These are phyloP conservation scores for Stephania cephalantha DNA, from an alignment of 164 flowering plant genomes.

Conservation along the genomic window DNA sequence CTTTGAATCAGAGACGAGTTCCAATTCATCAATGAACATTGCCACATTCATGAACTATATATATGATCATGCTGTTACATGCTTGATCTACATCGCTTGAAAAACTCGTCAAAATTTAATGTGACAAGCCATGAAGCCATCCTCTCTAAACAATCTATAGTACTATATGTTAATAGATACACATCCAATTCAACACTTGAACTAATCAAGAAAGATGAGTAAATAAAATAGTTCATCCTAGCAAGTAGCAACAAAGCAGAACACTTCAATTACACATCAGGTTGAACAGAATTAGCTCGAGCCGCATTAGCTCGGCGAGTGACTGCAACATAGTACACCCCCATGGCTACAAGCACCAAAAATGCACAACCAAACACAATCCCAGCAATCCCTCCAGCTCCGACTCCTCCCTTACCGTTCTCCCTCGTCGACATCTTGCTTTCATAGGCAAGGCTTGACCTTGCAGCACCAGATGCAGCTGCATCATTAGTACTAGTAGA, in stretches of 20 bases:
- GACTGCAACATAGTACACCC: slow-evolving; percentile 40
- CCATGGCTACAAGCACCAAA: slow-evolving; percentile 40
- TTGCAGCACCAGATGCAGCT: slow-evolving; percentile 37
- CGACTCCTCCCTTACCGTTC: slow-evolving; percentile 17
- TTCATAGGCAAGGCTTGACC: slow-evolving; percentile 30
- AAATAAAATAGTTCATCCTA: background rate
- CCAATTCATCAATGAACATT: too few relatives aligned
- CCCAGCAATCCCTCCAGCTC: slow-evolving; percentile 47
- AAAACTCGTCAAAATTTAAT: too few relatives aligned
- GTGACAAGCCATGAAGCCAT: background rate
- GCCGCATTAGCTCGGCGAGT: slow-evolving; percentile 31
- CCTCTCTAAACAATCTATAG: background rate
- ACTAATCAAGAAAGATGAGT: background rate
- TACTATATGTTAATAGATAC: background rate
- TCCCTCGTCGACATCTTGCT: slow-evolving; percentile 20
- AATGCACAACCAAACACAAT: slow-evolving; percentile 44
- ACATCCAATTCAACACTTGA: background rate
- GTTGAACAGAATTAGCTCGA: slow-evolving; percentile 31
- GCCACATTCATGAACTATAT: too few relatives aligned
- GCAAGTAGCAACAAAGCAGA: background rate
- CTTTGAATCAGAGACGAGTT: too few relatives aligned
- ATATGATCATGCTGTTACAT: too few relatives aligned
- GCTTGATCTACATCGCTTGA: too few relatives aligned
- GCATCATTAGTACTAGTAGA: background rate
- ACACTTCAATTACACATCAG: slow-evolving; percentile 28